Conservation (phyloP, 495 filamentous ascomycete genomes). For the Pseudevernia furfuracea region DNA sequence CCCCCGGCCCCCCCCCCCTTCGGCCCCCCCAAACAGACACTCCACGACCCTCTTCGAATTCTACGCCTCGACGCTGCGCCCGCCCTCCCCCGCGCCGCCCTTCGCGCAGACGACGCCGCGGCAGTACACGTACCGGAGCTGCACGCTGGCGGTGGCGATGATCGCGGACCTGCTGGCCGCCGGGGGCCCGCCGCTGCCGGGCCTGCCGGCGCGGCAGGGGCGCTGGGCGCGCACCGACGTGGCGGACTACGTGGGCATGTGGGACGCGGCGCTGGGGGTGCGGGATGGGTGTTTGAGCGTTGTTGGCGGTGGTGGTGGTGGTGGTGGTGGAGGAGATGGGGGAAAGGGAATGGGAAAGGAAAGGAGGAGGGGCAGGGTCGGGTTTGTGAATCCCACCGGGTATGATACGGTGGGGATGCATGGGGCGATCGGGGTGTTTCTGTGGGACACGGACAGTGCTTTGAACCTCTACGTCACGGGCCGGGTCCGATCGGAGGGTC, state of each 20-base stretch:
- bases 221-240: background rate
- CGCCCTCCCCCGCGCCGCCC: background rate
- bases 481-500: too few relatives aligned
- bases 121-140: background rate
- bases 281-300: background rate
- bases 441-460: background rate
- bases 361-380: background rate
- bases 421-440: background rate
- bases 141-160: background rate
- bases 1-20: background rate
- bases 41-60: background rate
- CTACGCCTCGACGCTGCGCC: background rate
- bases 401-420: background rate
- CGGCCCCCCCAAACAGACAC: background rate
- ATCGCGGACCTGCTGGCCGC: background rate
- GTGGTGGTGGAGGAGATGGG: background rate
- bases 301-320: background rate
- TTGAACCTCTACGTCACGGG: too few relatives aligned
- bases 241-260: background rate
- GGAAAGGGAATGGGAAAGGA: background rate
- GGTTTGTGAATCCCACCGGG: constrained; percentile 1
- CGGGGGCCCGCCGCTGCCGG: too few relatives aligned
- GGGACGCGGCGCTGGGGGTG: background rate
- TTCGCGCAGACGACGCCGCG: background rate
- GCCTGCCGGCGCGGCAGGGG: background rate